These are phyloP conservation scores for Nakazawaea anatomiae DNA, from an alignment of 805 yeast species.

Conservation along the genomic window DNA sequence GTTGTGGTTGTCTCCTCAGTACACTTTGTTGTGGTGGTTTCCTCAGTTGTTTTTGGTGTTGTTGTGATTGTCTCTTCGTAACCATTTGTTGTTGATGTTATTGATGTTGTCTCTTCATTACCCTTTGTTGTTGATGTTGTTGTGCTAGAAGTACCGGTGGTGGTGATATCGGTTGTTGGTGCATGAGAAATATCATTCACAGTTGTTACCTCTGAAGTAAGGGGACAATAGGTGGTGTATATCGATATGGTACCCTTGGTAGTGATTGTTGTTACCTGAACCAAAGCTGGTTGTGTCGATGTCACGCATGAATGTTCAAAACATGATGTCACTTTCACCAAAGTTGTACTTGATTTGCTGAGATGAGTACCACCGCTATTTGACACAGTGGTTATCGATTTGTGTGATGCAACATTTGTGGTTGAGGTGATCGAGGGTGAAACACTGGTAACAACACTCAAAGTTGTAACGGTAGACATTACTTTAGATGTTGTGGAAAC, in stretches of 20 bases:
- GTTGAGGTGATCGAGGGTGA: no score
- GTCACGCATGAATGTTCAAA: neutral
- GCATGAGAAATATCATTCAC: neutral
- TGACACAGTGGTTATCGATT: no score
- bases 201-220: neutral
- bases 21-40: slow-evolving; percentile 18
- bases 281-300: neutral
- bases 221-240: slow-evolving; percentile 14
- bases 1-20: slow-evolving; percentile 16
- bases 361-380: no score
- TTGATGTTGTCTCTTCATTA: neutral
- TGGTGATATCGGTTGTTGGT: neutral
- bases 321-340: no score
- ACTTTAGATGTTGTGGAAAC: no score
- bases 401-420: no score
- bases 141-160: neutral
- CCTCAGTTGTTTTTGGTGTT: slow-evolving; percentile 4
- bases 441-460: no score
- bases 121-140: neutral
- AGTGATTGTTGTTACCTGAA: neutral
- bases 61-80: neutral
- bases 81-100: neutral
- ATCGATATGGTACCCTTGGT: neutral
- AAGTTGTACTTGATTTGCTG: no score
- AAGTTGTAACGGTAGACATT: no score